These are phyloP conservation scores for Entomophthora muscae DNA, from an alignment of 371 early-diverging fungal species.

Conservation along the genomic window DNA sequence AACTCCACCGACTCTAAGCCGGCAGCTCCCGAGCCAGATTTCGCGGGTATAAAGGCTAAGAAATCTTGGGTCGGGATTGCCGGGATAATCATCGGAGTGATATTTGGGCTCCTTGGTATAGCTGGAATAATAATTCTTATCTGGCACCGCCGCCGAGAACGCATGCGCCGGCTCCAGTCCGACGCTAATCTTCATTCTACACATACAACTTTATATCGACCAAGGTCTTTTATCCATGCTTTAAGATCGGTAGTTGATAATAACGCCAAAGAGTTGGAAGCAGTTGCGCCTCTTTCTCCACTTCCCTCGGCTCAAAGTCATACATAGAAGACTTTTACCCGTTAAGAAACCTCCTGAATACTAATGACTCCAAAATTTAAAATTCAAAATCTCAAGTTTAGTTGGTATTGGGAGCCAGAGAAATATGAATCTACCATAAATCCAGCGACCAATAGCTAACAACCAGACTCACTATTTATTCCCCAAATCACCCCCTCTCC, in stretches of 20 bases:
- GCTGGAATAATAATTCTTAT: neutral
- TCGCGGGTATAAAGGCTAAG: neutral
- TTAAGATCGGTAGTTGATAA: neutral
- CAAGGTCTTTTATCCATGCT: neutral
- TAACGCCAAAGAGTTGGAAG: neutral
- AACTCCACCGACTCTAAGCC: neutral
- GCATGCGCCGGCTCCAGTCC: neutral
- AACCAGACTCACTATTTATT: neutral
- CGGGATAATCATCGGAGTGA: slow-evolving; percentile 2
- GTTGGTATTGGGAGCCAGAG: neutral
- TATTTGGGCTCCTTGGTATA: slow-evolving; percentile 2
- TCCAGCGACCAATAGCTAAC: neutral
- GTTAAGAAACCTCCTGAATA: neutral
- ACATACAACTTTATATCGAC: neutral
- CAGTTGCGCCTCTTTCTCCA: neutral
- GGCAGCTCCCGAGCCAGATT: neutral
- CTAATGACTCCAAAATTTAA: neutral
- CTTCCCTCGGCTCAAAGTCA: neutral
- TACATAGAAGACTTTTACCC: neutral
- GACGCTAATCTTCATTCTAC: neutral
- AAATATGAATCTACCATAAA: neutral
- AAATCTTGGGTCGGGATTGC: neutral
- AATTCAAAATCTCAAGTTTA: neutral
- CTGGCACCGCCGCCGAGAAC: slow-evolving; percentile 1
- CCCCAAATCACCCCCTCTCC: neutral